These are phyloP conservation scores for Sonneratia caseolaris DNA, from an alignment of 345 rosid species.

Conservation along the genomic window DNA sequence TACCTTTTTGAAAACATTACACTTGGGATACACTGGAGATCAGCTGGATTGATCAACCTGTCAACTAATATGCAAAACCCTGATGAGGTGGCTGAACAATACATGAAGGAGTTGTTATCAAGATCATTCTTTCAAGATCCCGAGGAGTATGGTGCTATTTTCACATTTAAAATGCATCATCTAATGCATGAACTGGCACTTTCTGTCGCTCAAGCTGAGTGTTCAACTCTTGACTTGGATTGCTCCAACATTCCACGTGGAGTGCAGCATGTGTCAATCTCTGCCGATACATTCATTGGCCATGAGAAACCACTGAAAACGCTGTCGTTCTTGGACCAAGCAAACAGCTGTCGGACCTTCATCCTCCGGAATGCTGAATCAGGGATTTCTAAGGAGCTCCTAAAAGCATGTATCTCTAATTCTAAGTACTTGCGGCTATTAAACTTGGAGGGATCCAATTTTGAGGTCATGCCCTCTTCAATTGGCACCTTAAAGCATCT, in stretches of 20 bases:
- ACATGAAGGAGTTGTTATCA: conserved; percentile 12
- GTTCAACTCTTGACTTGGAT: neutral
- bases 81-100: conserved; percentile 13
- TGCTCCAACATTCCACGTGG: neutral
- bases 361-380: neutral
- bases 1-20: no score
- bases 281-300: neutral
- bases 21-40: neutral
- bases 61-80: conserved; percentile 1
- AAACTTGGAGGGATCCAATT: neutral
- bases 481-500: conserved; percentile 12
- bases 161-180: conserved; percentile 13
- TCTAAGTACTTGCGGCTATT: neutral
- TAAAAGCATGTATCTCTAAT: neutral
- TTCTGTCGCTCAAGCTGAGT: neutral
- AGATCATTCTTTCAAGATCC: conserved; percentile 17
- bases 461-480: conserved; percentile 4
- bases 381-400: neutral
- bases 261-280: neutral
- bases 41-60: neutral
- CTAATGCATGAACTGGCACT: conserved; percentile 15
- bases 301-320: neutral
- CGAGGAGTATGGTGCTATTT: neutral
- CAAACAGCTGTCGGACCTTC: no score
- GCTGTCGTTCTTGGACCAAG: no score